phyloP scores from a whole-genome alignment of 352 stramenopile genomes.

The Globisporangium solare region DNA sequence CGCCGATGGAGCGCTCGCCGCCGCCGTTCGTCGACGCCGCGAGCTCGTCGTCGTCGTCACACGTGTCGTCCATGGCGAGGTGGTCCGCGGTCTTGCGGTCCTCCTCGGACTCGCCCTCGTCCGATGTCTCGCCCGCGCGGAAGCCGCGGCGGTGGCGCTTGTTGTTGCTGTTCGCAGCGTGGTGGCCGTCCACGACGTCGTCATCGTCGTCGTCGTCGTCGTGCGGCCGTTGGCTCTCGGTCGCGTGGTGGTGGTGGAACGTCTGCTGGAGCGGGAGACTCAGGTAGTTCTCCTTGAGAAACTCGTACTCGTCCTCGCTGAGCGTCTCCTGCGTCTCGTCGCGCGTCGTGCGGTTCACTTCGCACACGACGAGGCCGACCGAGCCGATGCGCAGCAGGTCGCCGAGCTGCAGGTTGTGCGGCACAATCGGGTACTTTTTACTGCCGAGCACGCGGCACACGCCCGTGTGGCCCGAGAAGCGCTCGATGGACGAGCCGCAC shows the following conservation, averaged over 20 bases:
- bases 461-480: slow-evolving; percentile 89
- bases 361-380: slow-evolving; percentile 89
- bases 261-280: slow-evolving; percentile 79
- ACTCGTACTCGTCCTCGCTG: slow-evolving; percentile 82
- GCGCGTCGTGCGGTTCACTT: slow-evolving; percentile 72
- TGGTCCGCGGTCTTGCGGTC: slow-evolving; percentile 33
- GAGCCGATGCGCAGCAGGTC: slow-evolving; percentile 88
- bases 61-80: slow-evolving; percentile 11
- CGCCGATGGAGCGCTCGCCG: slow-evolving; percentile 30
- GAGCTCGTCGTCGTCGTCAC: slow-evolving; percentile 12
- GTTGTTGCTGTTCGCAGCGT: slow-evolving; percentile 22
- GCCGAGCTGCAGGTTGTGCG: slow-evolving; percentile 68
- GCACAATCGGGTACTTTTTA: slow-evolving; percentile 80
- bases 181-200: slow-evolving; percentile 24
- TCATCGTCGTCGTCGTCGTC: slow-evolving; percentile 32
- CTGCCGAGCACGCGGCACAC: slow-evolving; percentile 88
- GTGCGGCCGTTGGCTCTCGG: slow-evolving; percentile 13
- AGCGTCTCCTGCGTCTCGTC: slow-evolving; percentile 73
- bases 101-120: slow-evolving; percentile 78
- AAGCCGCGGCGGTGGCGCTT: slow-evolving; percentile 5
- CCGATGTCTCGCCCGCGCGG: slow-evolving; percentile 54
- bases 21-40: slow-evolving; percentile 4
- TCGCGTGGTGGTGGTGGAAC: slow-evolving; percentile 80
- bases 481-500: slow-evolving; percentile 82
- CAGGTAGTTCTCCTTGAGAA: slow-evolving; percentile 85